A percentile compares a stretch with the other conserved stretches of the same genome.
Conservation (phyloP, 2,329 filamentous ascomycete genomes). For the Xylaria sp. region DNA sequence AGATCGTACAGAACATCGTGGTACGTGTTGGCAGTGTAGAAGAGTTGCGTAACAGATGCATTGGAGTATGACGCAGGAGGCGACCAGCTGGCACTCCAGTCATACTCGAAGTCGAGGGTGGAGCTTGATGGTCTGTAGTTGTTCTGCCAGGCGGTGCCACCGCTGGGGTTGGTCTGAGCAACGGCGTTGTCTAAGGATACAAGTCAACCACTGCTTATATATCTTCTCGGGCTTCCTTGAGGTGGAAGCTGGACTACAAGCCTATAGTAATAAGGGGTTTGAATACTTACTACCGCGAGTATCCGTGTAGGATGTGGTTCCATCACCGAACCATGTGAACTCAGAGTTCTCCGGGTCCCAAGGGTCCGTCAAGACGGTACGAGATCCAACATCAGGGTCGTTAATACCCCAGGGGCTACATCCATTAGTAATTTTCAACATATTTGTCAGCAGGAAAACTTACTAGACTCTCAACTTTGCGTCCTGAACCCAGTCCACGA, state of each 20-base stretch:
- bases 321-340: constrained; percentile 64
- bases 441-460: constrained; percentile 34
- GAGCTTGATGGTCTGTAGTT: constrained; percentile 61
- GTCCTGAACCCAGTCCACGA: constrained; percentile 67
- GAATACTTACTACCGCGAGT: constrained; percentile 59
- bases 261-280: background rate
- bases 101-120: constrained; percentile 58
- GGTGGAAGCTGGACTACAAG: background rate
- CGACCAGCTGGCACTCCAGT: constrained; percentile 51
- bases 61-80: constrained; percentile 58
- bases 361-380: constrained; percentile 58
- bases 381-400: constrained; percentile 62
- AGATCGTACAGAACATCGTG: constrained; percentile 68
- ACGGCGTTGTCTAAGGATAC: constrained; percentile 60
- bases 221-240: background rate
- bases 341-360: constrained; percentile 58
- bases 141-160: constrained; percentile 55
- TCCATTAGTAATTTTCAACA: constrained; percentile 25
- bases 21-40: constrained; percentile 69
- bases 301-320: constrained; percentile 58
- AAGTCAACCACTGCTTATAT: constrained; percentile 8
- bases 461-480: constrained; percentile 65
- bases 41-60: constrained; percentile 67
- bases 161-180: constrained; percentile 62
- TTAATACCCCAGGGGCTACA: constrained; percentile 62